Percentiles rank a stretch among this genome's conserved stretches.
Conservation (phyloP, 2,329 filamentous ascomycete species). For the Aspergillus fischeri region DNA sequence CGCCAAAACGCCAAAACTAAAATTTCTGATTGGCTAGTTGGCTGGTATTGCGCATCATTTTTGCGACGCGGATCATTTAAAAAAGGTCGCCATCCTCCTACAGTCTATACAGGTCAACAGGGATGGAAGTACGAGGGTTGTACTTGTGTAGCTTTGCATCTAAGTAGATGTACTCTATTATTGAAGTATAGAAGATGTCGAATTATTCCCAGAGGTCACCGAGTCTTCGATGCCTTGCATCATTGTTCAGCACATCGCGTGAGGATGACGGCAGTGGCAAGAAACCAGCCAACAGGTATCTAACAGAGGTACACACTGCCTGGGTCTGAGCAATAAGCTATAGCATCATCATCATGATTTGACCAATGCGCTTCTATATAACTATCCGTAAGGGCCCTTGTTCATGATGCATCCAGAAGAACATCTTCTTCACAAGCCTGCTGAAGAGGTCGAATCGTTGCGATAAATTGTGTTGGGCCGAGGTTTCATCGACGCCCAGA, state of each 20-base stretch:
- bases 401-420: neutral
- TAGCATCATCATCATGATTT: neutral
- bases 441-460: slow-evolving; percentile 2
- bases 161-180: neutral
- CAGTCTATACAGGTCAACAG: neutral
- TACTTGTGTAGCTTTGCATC: neutral
- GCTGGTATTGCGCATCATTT: neutral
- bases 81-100: neutral
- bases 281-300: neutral
- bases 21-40: neutral
- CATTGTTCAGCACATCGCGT: neutral
- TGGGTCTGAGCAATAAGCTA: neutral
- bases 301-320: neutral
- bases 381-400: neutral
- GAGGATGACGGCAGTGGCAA: neutral
- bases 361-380: neutral
- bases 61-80: neutral
- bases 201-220: too few species aligned
- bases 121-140: neutral
- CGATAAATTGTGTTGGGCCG: slow-evolving; percentile 8
- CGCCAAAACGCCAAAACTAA: too few species aligned
- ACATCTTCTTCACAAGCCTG: neutral
- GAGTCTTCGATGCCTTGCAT: neutral
- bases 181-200: neutral
- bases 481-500: slow-evolving; percentile 1